A percentile compares a stretch with the other conserved stretches of the same genome.
phyloP scores from a whole-genome alignment of 2,329 filamentous ascomycete species.

The Zasmidium citrigriseum region DNA sequence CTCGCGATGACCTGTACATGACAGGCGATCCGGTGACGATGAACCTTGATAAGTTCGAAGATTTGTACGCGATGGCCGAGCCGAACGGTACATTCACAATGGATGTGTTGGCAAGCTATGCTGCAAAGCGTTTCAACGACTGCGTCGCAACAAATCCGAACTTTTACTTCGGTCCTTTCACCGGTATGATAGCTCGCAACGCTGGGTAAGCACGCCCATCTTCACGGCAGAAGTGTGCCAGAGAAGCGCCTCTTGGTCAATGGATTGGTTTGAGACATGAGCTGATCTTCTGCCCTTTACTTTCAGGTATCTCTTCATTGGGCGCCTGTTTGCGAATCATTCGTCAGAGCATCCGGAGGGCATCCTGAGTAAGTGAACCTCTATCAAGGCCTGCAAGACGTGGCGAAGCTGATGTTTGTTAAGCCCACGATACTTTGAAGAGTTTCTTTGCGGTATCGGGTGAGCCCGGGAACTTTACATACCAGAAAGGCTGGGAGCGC shows the following conservation, averaged over 20 bases:
- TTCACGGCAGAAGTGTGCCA: neutral
- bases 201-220: slow-evolving; percentile 7
- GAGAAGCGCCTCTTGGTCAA: neutral
- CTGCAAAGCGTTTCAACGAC: slow-evolving; percentile 26
- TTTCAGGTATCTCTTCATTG: slow-evolving; percentile 20
- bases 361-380: neutral
- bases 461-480: slow-evolving; percentile 6
- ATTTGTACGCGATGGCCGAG: slow-evolving; percentile 40
- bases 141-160: slow-evolving; percentile 23
- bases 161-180: slow-evolving; percentile 30
- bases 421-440: slow-evolving; percentile 18
- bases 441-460: slow-evolving; percentile 19
- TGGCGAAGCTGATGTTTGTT: neutral
- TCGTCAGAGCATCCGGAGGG: neutral
- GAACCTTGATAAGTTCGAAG: slow-evolving; percentile 53
- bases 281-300: neutral
- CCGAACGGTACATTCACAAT: slow-evolving; percentile 25
- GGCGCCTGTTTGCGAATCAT: neutral
- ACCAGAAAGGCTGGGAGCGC: slow-evolving; percentile 12
- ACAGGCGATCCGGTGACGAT: slow-evolving; percentile 50
- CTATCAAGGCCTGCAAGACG: neutral
- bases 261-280: neutral
- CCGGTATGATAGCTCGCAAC: slow-evolving; percentile 24
- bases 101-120: slow-evolving; percentile 28
- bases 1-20: slow-evolving; percentile 54